Base-by-base conservation (phyloP, 2,329 filamentous ascomycete species). In the Botrytis sinoallii region DNA sequence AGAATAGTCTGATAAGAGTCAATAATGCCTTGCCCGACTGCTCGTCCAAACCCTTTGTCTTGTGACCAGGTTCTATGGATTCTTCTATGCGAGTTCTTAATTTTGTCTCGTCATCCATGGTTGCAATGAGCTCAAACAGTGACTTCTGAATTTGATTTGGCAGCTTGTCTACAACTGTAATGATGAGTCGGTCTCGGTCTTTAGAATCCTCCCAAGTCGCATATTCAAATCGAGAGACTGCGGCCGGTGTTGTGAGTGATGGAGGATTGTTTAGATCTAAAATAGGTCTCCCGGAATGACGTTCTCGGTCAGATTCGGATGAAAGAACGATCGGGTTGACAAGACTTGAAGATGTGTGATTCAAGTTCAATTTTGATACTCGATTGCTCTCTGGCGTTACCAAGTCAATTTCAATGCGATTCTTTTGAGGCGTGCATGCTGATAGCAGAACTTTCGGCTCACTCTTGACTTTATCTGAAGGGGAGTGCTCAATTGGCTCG, bases 161-260 rank as follows among this genome's bases (percentile, higher is more conserved):
- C 35, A 72, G 38, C 38, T 42, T 55, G 20, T 70, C 42, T 9
- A 73, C 64, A 2, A 83, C 75, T 70, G 85, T 84, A 67, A 85
- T 83, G 35, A 87, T 75, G 1, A 86, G 77, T 9, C 84, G 82
- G 57, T 83, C 82, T 18, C 72, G 74, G 68, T 81, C 78, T n/a
- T 48, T 29, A 29, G 74, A 46, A 14, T 75, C 74, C 48, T 73
- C 69, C 78, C 77, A 81, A 29, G 61, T 64, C 12, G 71, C 48
- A 66, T 75, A 76, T 2, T 71, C 70, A 65, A 74, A 77, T 60
- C 72, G 73, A 16, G 77, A 75, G 72, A 81, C 79, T 20, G 74
- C 74, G 14, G 60, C 73, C 32, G 78, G 75, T 57, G 79, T 68
- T n/a, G 73, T 63, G 14, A 76, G 75, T 9, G 77, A 72, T n/a